phyloP scores from a whole-genome alignment of 2,329 filamentous ascomycete species.

The Fusarium xylarioides region DNA sequence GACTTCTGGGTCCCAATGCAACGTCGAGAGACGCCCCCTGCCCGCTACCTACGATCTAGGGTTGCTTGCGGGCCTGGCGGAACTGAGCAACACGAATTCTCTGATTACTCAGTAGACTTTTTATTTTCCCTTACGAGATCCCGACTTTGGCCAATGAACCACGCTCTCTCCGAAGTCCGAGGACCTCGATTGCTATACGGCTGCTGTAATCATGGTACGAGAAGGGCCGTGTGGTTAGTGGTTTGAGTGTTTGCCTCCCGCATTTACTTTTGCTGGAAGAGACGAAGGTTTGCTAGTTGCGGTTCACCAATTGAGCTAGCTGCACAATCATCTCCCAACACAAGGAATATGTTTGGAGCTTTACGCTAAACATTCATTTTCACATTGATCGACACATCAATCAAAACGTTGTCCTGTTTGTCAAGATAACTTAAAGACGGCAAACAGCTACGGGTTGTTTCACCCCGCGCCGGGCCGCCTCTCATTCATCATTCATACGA shows the following conservation, averaged over 20 bases:
- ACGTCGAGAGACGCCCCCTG: not conserved
- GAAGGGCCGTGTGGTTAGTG: not conserved
- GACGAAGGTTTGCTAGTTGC: conserved; percentile 28
- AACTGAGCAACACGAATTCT: not conserved
- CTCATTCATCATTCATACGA: conserved; percentile 3
- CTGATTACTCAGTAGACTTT: not conserved
- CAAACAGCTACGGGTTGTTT: conserved; percentile 5
- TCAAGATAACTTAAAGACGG: not conserved
- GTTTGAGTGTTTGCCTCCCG: not conserved
- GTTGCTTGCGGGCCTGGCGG: not conserved
- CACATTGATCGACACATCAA: conserved; percentile 5
- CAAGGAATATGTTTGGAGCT: conserved; percentile 3
- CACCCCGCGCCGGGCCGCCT: conserved; percentile 29
- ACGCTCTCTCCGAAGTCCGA: not conserved
- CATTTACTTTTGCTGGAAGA: not conserved
- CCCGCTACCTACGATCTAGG: not conserved
- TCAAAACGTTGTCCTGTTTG: not conserved
- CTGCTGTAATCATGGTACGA: not conserved
- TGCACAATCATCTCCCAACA: conserved; percentile 17
- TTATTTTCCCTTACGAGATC: not conserved
- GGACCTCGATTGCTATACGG: not conserved
- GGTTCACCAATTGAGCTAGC: conserved; percentile 12
- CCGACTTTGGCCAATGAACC: not conserved
- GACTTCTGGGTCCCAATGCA: conserved; percentile 9
- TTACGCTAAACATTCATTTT: conserved; percentile 10